phyloP scores from a whole-genome alignment of 2,329 filamentous ascomycete genomes.

The Cryphonectria radicalis region DNA sequence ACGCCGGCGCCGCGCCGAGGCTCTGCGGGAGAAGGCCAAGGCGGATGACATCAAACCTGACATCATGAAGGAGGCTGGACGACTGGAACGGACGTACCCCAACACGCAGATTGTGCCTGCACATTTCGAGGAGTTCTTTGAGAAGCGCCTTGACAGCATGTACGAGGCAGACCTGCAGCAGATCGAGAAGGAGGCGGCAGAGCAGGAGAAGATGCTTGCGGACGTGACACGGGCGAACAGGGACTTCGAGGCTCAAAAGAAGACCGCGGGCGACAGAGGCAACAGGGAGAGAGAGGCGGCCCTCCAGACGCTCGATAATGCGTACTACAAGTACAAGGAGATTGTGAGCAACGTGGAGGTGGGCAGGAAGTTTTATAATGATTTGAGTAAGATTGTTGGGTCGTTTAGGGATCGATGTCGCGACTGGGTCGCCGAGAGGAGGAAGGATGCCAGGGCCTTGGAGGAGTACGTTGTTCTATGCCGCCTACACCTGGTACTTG shows the following conservation, averaged over 20 bases:
- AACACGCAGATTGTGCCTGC: slow-evolving; percentile 83
- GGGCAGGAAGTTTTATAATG: slow-evolving; percentile 95
- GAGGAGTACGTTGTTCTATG: slow-evolving; percentile 63
- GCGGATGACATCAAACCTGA: slow-evolving; percentile 88
- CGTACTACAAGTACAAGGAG: slow-evolving; percentile 96
- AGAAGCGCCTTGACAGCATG: slow-evolving; percentile 71
- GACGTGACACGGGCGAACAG: slow-evolving; percentile 77
- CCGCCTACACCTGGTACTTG: slow-evolving; percentile 23
- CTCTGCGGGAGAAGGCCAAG: slow-evolving; percentile 76
- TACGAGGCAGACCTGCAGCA: slow-evolving; percentile 81
- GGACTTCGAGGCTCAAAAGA: slow-evolving; percentile 74
- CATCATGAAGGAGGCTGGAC: slow-evolving; percentile 79
- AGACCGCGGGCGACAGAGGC: slow-evolving; percentile 63
- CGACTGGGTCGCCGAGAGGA: slow-evolving; percentile 78
- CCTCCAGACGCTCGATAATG: slow-evolving; percentile 85
- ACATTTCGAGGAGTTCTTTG: slow-evolving; percentile 92
- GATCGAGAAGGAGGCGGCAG: slow-evolving; percentile 70
- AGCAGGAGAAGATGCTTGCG: slow-evolving; percentile 73
- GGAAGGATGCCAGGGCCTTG: slow-evolving; percentile 77
- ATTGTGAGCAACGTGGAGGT: slow-evolving; percentile 90
- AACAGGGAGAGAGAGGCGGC: slow-evolving; percentile 80
- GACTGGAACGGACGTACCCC: slow-evolving; percentile 84
- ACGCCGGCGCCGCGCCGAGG: slow-evolving; percentile 77
- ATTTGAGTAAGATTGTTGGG: slow-evolving; percentile 84
- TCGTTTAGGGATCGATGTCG: slow-evolving; percentile 78